Conservation (phyloP, 371 early-diverging fungal species). For the Mucor indicus region DNA sequence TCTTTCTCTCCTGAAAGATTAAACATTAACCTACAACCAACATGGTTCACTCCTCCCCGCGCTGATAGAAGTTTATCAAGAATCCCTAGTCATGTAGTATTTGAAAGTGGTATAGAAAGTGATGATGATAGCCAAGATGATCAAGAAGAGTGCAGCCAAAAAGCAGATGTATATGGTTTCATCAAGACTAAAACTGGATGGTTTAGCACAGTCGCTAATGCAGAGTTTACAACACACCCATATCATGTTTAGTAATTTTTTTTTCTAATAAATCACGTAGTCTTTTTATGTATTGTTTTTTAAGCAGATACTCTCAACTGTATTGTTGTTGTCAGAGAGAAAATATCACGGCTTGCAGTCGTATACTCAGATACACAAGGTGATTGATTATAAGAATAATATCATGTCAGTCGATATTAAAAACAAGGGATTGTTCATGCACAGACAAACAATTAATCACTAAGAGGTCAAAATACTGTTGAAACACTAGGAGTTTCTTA, state of each 20-base stretch:
- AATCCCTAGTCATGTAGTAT: too few relatives aligned
- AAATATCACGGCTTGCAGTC: conserved; percentile 1
- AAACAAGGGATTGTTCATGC: neutral
- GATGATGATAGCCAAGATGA: too few relatives aligned
- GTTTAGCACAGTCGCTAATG: conserved; percentile 1
- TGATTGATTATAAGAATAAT: conserved; percentile 1
- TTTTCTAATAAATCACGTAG: neutral
- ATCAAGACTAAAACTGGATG: conserved; percentile 10
- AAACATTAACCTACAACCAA: too few relatives aligned
- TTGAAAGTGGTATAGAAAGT: too few relatives aligned
- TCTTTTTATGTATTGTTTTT: conserved; percentile 1
- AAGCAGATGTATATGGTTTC: conserved; percentile 6
- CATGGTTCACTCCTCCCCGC: too few relatives aligned
- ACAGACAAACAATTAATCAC: neutral
- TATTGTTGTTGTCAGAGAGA: conserved; percentile 1
- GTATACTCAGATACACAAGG: neutral
- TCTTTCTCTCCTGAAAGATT: conserved; percentile 1
- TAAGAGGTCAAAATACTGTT: conserved; percentile 1
- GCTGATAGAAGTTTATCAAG: too few relatives aligned
- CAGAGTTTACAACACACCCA: conserved; percentile 4
- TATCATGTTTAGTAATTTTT: conserved; percentile 2
- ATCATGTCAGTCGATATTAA: neutral
- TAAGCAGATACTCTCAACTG: conserved; percentile 1
- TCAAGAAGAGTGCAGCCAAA: too few relatives aligned
- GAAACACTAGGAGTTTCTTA: neutral